A percentile compares a stretch with the other conserved stretches of the same genome.
phyloP scores from a whole-genome alignment of 1,284 basidiomycete genomes.

The Cystobasidium slooffiae region DNA sequence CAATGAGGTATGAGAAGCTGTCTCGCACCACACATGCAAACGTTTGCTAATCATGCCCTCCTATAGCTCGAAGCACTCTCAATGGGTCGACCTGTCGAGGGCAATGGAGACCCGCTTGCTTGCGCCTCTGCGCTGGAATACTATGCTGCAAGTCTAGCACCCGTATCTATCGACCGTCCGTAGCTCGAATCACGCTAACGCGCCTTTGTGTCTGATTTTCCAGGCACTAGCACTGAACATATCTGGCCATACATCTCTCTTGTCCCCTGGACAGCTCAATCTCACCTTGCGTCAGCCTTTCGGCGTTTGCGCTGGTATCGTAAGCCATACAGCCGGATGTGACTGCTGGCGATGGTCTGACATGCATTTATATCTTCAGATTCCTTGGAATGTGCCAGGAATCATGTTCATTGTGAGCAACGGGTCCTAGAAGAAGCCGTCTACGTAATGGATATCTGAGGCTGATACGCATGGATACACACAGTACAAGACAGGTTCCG shows the following conservation, averaged over 20 bases:
- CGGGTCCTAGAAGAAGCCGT: background rate
- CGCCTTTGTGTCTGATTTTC: background rate
- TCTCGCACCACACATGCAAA: background rate
- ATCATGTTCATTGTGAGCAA: slow-evolving; percentile 1
- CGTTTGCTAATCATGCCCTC: background rate
- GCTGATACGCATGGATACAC: no score
- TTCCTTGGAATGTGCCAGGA: background rate
- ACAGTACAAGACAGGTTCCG: slow-evolving; percentile 1
- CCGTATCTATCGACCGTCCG: no score
- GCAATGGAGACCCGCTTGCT: background rate
- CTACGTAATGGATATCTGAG: background rate
- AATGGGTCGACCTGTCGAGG: slow-evolving; percentile 7
- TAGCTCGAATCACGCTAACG: background rate
- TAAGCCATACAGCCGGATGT: background rate
- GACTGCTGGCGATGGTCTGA: background rate
- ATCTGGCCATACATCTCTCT: background rate
- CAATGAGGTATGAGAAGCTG: background rate
- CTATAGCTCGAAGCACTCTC: slow-evolving; percentile 8
- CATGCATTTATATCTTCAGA: background rate
- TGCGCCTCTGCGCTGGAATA: slow-evolving; percentile 9
- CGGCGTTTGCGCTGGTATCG: slow-evolving; percentile 44
- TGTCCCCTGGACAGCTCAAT: background rate
- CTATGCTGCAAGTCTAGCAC: background rate
- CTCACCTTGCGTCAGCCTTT: slow-evolving; percentile 21
- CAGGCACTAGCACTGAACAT: slow-evolving; percentile 1